These are phyloP conservation scores for Dactylella cylindrospora DNA, from an alignment of 2,329 filamentous ascomycete genomes.

Conservation along the genomic window DNA sequence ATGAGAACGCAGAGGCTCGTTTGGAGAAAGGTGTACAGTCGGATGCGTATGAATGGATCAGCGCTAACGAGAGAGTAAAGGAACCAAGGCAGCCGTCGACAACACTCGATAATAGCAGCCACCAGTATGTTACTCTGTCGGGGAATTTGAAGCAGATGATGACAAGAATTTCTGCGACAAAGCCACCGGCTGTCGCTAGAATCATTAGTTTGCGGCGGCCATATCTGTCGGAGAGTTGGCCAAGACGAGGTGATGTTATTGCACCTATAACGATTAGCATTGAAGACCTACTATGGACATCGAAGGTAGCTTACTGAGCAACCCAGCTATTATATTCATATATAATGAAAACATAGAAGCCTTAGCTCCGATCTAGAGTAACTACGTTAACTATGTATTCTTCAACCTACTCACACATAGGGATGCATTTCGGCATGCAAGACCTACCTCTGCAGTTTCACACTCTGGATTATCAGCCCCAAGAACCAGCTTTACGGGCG, in stretches of 20 bases:
- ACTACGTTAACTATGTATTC: neutral
- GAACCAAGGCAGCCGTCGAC: constrained; percentile 85
- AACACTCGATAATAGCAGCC: constrained; percentile 73
- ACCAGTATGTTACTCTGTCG: constrained; percentile 70
- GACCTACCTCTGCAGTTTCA: constrained; percentile 64
- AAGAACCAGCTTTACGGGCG: constrained; percentile 58
- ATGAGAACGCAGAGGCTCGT: constrained; percentile 81
- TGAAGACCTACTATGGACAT: neutral
- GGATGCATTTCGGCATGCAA: neutral
- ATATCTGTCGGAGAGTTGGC: constrained; percentile 80
- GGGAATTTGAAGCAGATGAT: constrained; percentile 77
- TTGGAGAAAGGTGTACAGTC: constrained; percentile 82
- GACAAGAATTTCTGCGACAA: constrained; percentile 72
- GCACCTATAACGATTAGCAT: constrained; percentile 57
- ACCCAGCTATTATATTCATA: constrained; percentile 71
- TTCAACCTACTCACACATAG: neutral
- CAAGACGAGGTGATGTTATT: constrained; percentile 77
- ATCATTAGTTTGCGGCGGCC: constrained; percentile 76
- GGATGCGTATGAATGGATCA: constrained; percentile 82
- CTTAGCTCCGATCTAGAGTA: constrained; percentile 62
- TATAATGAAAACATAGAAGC: constrained; percentile 78
- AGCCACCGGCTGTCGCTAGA: constrained; percentile 71
- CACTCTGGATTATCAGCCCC: constrained; percentile 77
- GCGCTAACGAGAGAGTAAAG: constrained; percentile 77
- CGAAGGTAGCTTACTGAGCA: constrained; percentile 58